Evolutionary conservation across 148 eudicot genomes (phyloP).

Genomic region (Chenopodium album): DNA sequence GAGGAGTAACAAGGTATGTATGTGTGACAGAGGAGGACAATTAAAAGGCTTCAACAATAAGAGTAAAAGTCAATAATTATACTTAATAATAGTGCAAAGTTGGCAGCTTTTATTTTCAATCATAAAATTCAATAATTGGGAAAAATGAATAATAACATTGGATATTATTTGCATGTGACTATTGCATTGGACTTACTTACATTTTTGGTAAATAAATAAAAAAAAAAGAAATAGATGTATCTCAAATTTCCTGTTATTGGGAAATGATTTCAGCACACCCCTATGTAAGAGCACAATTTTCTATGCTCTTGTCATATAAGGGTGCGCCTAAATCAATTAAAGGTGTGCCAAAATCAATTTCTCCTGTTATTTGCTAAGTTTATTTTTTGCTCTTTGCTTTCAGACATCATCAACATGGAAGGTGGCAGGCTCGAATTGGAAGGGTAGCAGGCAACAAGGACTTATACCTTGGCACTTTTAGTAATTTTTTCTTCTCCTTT

Average conservation of each 20-base stretch:
- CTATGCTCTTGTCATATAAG: no score
- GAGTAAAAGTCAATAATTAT: background rate
- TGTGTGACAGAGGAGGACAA: background rate
- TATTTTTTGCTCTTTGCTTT: slow-evolving; percentile 1
- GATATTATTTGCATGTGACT: slow-evolving; percentile 22
- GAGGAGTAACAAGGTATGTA: slow-evolving; percentile 85
- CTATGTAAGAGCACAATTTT: no score
- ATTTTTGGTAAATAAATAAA: background rate
- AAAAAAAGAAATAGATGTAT: background rate
- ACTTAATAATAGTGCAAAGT: slow-evolving; percentile 7
- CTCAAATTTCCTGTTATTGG: background rate
- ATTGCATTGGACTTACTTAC: background rate
- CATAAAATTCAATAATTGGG: slow-evolving; percentile 21
- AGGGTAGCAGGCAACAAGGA: slow-evolving; percentile 93
- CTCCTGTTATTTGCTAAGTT: slow-evolving; percentile 9
- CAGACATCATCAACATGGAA: slow-evolving; percentile 93
- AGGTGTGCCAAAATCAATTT: no score
- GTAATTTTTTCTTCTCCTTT: slow-evolving; percentile 36
- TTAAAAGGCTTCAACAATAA: background rate
- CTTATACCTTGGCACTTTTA: slow-evolving; percentile 93
- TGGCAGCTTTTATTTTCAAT: slow-evolving; percentile 36
- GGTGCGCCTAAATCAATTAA: no score
- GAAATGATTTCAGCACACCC: no score
- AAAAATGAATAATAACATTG: background rate
- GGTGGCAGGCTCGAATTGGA: slow-evolving; percentile 95